Percentiles rank a stretch among this genome's conserved stretches.
Conservation (phyloP, 257 asterid species). For the Vinca minor region DNA sequence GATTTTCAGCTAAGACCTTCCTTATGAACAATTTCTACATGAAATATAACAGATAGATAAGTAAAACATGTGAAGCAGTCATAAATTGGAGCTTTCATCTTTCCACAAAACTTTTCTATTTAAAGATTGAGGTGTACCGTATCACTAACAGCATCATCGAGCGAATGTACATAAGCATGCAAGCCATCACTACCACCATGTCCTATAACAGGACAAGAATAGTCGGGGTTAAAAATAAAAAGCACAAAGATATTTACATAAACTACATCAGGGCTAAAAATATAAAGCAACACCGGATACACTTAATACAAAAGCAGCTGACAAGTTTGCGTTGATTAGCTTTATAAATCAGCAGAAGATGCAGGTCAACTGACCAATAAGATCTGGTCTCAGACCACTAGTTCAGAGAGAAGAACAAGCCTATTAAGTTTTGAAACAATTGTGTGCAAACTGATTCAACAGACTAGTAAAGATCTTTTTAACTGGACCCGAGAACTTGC, state of each 20-base stretch:
- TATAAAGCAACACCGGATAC: background rate
- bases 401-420: background rate
- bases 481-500: background rate
- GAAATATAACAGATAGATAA: slow-evolving; percentile 5
- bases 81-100: background rate
- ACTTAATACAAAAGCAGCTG: background rate
- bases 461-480: background rate
- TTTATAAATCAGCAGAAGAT: no score
- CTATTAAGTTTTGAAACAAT: background rate
- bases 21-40: slow-evolving; percentile 50
- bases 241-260: background rate
- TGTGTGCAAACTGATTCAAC: background rate
- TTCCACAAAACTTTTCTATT: background rate
- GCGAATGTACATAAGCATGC: slow-evolving; percentile 82
- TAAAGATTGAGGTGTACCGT: slow-evolving; percentile 31
- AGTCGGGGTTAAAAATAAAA: no score
- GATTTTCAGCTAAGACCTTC: slow-evolving; percentile 59
- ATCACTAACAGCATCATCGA: slow-evolving; percentile 68
- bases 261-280: background rate
- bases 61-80: background rate
- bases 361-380: no score
- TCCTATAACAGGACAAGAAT: slow-evolving; percentile 32
- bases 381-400: no score
- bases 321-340: no score
- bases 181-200: slow-evolving; percentile 97